Evolutionary conservation across 1,284 basidiomycete species (phyloP), one percentile per base, ranked within the genome.

Genomic region (Sporisorium graminicola): DNA sequence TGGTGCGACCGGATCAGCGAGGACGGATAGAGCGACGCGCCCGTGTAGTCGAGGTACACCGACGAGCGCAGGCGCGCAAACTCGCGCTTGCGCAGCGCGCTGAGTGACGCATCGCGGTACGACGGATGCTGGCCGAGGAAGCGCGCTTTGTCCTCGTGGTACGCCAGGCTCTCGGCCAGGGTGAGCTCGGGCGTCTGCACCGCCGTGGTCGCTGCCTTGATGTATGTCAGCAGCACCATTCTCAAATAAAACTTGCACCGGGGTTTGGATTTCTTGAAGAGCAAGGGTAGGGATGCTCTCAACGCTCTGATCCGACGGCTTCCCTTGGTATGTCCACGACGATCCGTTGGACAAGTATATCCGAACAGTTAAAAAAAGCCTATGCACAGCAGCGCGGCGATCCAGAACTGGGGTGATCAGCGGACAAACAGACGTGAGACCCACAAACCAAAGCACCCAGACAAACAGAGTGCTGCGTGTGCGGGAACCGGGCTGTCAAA

Each of bases 31-130:
- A 73, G 58, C 2, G 56, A 16, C 0, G 65, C 44, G 8, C 70
- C 70, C 10, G 70, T 73, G 29, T 73, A 73, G 26, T 73, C 70
- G 47, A 73, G 60, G 44, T 73, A 73, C 10, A 73, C 61, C 1
- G 20, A n/a, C 0, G 35, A 2, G 29, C 57, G 51, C 10, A 73
- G 49, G 0, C 70, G 60, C 0, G 59, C 26, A 22, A 67, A 73
- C 29, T 73, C 70, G 27, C 52, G 43, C 12, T 47, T 50, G 22
- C 70, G 64, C 5, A 73, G 51, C 6, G 18, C 7, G 26, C 18
- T 40, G 1, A 67, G 64, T 9, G 46, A 13, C 3, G n/a, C 10
- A 14, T 60, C 35, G 14, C 8, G 12, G 29, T 73, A 73, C 5
- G 27, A 6, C 0, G 60, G 70, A 16, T 67, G 13, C 16, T 22